Evolutionary conservation across 2,329 filamentous ascomycete genomes (phyloP).

Genomic region (Metarhizium album): DNA sequence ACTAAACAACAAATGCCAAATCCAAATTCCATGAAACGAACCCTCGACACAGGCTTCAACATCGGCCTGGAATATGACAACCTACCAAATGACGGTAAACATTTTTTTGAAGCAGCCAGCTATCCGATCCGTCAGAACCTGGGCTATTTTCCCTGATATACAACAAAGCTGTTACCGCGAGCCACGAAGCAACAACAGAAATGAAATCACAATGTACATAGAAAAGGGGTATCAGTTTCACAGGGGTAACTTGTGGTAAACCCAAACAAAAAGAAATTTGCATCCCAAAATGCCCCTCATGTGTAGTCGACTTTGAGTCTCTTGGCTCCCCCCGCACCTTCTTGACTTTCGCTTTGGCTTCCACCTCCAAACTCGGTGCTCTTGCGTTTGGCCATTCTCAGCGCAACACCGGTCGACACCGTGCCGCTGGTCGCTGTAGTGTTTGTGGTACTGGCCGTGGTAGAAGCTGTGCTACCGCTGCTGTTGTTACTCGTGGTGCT

Average conservation of each 20-base stretch:
- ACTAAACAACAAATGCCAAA: not conserved
- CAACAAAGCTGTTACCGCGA: not conserved
- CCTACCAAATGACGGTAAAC: not conserved
- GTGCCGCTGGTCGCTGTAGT: slow-evolving; percentile 8
- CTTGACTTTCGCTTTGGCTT: slow-evolving; percentile 30
- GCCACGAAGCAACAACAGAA: not conserved
- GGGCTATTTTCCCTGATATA: not conserved
- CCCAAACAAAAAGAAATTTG: not conserved
- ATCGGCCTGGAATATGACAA: not conserved
- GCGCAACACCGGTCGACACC: slow-evolving; percentile 6
- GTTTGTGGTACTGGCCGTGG: slow-evolving; percentile 6
- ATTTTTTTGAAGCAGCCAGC: not conserved
- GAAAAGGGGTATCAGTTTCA: slow-evolving; percentile 8
- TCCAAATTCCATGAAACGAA: not conserved
- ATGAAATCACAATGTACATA: not conserved
- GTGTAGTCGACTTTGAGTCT: slow-evolving; percentile 39
- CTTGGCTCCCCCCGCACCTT: slow-evolving; percentile 37
- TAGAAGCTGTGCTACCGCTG: slow-evolving; percentile 11
- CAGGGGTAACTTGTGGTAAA: not conserved
- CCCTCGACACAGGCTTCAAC: not conserved
- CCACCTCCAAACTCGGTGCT: slow-evolving; percentile 39
- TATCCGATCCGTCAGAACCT: not conserved
- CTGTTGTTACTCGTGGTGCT: slow-evolving; percentile 10
- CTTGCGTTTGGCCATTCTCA: slow-evolving; percentile 38
- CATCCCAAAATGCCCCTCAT: not conserved